phyloP scores from a whole-genome alignment of 257 asterid species.

The Ilex aquifolium region DNA sequence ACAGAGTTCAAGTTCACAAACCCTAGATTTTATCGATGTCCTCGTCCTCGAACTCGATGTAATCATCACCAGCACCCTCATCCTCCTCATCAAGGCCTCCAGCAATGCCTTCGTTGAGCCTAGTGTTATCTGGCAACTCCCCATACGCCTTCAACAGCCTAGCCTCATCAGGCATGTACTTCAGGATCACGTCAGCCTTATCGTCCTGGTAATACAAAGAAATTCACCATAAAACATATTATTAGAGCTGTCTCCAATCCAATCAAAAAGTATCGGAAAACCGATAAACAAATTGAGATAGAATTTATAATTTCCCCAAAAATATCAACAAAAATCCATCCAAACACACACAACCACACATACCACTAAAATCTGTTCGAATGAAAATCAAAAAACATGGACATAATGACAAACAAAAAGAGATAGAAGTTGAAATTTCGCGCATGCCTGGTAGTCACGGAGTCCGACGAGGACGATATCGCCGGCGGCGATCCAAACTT shows the following conservation, averaged over 20 bases:
- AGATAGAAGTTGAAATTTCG: background rate
- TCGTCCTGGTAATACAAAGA: conserved; percentile 54
- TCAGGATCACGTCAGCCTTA: conserved; percentile 89
- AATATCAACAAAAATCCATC: too few species aligned
- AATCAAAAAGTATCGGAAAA: too few species aligned
- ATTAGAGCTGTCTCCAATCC: too few species aligned
- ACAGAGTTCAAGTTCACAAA: conserved; percentile 9
- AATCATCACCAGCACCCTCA: conserved; percentile 56
- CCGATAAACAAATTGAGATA: too few species aligned
- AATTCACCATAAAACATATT: background rate
- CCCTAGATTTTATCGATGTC: conserved; percentile 80
- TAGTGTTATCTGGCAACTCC: conserved; percentile 81
- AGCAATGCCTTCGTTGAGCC: conserved; percentile 74
- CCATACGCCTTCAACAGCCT: conserved; percentile 91
- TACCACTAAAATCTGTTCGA: too few species aligned
- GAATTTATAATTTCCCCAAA: too few species aligned
- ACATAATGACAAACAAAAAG: too few species aligned
- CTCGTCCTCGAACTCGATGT: conserved; percentile 81
- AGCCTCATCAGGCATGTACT: conserved; percentile 92
- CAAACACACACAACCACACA: too few species aligned
- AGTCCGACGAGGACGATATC: conserved; percentile 94
- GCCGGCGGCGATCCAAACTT: conserved; percentile 96
- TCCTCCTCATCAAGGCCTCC: conserved; percentile 75
- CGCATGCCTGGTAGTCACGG: conserved; percentile 75
- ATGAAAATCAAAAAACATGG: too few species aligned